A percentile compares a stretch with the other conserved stretches of the same genome.
Conservation (phyloP, 2,329 filamentous ascomycete species). For the Colletotrichum plurivorum region DNA sequence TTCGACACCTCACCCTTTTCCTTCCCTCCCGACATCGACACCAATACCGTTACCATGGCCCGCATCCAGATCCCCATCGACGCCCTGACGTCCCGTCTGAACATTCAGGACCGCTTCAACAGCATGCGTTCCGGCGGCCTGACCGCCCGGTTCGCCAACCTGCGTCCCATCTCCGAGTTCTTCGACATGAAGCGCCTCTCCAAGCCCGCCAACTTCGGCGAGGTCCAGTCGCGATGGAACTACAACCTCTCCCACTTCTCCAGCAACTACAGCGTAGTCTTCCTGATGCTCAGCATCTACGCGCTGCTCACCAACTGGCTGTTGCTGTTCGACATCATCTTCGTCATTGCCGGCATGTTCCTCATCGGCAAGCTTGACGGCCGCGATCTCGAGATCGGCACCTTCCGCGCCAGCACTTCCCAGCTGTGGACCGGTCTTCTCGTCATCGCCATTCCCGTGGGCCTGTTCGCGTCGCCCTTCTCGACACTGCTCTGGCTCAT, state of each 20-base stretch:
- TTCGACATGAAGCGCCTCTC: constrained; percentile 95
- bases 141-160: constrained; percentile 88
- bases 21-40: background rate
- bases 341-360: constrained; percentile 89
- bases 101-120: constrained; percentile 87
- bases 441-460: constrained; percentile 86
- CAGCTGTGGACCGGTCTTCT: constrained; percentile 95
- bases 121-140: constrained; percentile 85
- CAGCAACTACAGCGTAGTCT: constrained; percentile 96
- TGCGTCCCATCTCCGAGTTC: constrained; percentile 93
- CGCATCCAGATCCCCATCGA: constrained; percentile 95
- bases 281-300: constrained; percentile 96
- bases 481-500: constrained; percentile 93
- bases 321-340: constrained; percentile 92
- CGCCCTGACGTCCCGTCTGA: constrained; percentile 90
- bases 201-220: constrained; percentile 91
- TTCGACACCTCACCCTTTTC: background rate
- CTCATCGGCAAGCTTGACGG: constrained; percentile 92
- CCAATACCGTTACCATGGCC: constrained; percentile 70
- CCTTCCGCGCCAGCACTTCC: constrained; percentile 85
- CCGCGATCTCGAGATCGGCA: constrained; percentile 88
- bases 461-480: constrained; percentile 88
- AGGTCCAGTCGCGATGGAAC: constrained; percentile 93
- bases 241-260: constrained; percentile 98
- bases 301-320: constrained; percentile 88